Conservation (phyloP, 768 basidiomycete species). For the Phallus indusiatus region DNA sequence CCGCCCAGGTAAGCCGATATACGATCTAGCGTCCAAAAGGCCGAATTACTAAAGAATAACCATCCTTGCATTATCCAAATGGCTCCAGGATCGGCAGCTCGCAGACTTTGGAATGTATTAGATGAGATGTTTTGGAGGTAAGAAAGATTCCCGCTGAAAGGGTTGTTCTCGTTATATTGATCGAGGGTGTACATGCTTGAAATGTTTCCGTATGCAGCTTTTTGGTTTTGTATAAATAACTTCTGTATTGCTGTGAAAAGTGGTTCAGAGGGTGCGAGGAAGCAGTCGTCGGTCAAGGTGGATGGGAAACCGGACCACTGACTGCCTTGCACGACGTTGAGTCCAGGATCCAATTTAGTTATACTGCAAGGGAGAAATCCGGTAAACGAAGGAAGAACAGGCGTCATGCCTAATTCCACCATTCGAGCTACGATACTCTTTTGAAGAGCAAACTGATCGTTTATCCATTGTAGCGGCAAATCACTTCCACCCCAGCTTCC, state of each 20-base stretch:
- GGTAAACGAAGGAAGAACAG: constrained; percentile 32
- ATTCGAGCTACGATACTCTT: constrained; percentile 28
- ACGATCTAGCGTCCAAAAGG: constrained; percentile 32
- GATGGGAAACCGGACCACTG: constrained; percentile 28
- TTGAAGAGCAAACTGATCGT: constrained; percentile 29
- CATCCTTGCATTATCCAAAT: constrained; percentile 36
- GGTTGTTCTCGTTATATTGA: constrained; percentile 35
- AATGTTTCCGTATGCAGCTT: constrained; percentile 27
- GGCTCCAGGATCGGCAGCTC: constrained; percentile 30
- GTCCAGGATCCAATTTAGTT: constrained; percentile 22
- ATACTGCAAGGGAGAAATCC: constrained; percentile 31
- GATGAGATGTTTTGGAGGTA: constrained; percentile 27
- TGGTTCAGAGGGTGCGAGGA: constrained; percentile 32
- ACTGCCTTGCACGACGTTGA: constrained; percentile 26
- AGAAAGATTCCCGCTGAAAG: constrained; percentile 23
- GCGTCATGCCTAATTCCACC: constrained; percentile 34
- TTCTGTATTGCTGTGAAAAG: constrained; percentile 28
- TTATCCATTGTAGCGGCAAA: constrained; percentile 28
- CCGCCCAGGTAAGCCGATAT: constrained; percentile 31
- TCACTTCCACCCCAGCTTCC: constrained; percentile 28
- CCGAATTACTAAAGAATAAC: constrained; percentile 27
- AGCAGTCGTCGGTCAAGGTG: constrained; percentile 26
- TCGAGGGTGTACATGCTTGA: constrained; percentile 36
- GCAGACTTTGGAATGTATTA: constrained; percentile 27
- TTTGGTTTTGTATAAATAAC: constrained; percentile 30